Evolutionary conservation across 176 grass and related monocot species (phyloP).

Genomic region (Zea luxurians): DNA sequence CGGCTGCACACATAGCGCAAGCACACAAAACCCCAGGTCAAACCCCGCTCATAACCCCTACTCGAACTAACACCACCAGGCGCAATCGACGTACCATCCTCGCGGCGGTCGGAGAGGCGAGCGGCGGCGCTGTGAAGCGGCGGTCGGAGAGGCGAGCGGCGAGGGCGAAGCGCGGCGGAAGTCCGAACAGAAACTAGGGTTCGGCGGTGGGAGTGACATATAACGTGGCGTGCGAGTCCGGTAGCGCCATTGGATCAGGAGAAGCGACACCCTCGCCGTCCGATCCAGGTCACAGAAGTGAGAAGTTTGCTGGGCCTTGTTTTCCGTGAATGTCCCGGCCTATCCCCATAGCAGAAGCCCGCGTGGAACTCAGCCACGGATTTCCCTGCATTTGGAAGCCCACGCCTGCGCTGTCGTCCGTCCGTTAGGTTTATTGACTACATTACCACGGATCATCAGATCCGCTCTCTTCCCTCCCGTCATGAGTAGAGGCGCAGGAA

Average conservation of each 20-base stretch:
- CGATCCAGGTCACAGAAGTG: slow-evolving; percentile 35
- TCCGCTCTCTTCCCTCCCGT: too few relatives aligned
- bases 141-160: too few relatives aligned
- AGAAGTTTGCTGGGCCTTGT: not conserved
- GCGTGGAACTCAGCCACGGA: too few relatives aligned
- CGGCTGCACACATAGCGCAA: slow-evolving; percentile 44
- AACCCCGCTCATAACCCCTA: not conserved
- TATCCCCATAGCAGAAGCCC: too few relatives aligned
- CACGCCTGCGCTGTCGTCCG: not conserved
- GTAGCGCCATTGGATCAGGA: slow-evolving; percentile 25
- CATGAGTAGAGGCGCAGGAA: too few relatives aligned
- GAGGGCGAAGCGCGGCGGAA: slow-evolving; percentile 27
- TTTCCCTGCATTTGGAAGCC: too few relatives aligned
- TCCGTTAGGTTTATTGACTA: too few relatives aligned
- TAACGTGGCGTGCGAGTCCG: slow-evolving; percentile 1
- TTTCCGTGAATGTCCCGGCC: not conserved
- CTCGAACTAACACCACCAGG: not conserved
- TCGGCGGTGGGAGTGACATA: slow-evolving; percentile 2
- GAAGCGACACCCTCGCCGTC: slow-evolving; percentile 21
- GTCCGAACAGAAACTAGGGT: slow-evolving; percentile 41
- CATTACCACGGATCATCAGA: too few relatives aligned
- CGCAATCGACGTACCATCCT: slow-evolving; percentile 49
- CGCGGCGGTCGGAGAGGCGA: slow-evolving; percentile 13
- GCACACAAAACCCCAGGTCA: not conserved
- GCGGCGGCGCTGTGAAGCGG: slow-evolving; percentile 39